Percentiles rank a stretch among this genome's conserved stretches.
Conservation (phyloP, 208 protist species). For the Trypanosoma lewisi region DNA sequence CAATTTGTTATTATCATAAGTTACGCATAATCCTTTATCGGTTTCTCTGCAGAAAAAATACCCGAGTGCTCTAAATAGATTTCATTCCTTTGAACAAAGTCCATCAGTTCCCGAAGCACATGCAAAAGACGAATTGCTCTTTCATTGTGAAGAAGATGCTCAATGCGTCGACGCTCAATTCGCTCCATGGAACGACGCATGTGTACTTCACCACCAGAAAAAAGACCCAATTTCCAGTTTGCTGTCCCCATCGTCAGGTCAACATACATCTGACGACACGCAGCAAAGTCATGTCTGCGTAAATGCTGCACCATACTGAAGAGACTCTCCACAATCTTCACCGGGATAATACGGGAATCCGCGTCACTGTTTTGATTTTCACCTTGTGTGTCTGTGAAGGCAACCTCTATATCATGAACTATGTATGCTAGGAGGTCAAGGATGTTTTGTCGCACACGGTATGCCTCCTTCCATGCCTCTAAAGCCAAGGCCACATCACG, state of each 20-base stretch:
- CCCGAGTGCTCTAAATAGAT: neutral
- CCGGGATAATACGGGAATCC: slow-evolving; percentile 29
- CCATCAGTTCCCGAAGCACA: slow-evolving; percentile 47
- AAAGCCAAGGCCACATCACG: slow-evolving; percentile 34
- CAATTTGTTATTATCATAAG: neutral
- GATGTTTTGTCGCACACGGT: slow-evolving; percentile 38
- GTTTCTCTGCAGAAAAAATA: slow-evolving; percentile 11
- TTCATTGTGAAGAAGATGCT: slow-evolving; percentile 81
- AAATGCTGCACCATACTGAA: slow-evolving; percentile 30
- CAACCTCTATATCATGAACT: slow-evolving; percentile 32
- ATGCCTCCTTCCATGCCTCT: slow-evolving; percentile 40
- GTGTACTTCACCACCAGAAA: slow-evolving; percentile 84
- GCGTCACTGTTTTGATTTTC: neutral
- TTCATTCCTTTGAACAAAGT: slow-evolving; percentile 39
- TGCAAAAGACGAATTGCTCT: slow-evolving; percentile 72
- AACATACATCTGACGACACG: slow-evolving; percentile 61
- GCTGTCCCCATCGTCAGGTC: slow-evolving; percentile 74
- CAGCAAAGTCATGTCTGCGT: slow-evolving; percentile 34
- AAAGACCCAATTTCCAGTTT: slow-evolving; percentile 86
- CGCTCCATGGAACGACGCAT: slow-evolving; percentile 84
- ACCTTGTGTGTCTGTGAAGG: neutral
- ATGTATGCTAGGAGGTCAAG: slow-evolving; percentile 61
- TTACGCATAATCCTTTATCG: neutral
- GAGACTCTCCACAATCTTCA: slow-evolving; percentile 34
- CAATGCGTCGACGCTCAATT: slow-evolving; percentile 76